phyloP scores from a whole-genome alignment of 1,139 yeast genomes.

The Magnusiomyces paraingens region DNA sequence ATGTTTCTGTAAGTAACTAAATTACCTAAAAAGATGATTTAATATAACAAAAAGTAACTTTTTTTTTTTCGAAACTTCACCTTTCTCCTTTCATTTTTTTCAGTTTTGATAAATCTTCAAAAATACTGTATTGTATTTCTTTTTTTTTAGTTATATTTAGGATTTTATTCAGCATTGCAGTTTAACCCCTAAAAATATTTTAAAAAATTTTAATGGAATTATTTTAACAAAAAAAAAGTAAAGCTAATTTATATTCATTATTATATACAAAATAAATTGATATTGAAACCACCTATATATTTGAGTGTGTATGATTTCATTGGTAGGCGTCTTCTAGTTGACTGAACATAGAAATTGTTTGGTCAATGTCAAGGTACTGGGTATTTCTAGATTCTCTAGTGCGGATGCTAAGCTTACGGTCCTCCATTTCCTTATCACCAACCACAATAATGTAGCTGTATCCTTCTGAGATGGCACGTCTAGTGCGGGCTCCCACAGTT shows the following conservation, averaged over 20 bases:
- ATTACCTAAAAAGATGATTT: too few species aligned
- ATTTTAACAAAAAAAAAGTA: too few species aligned
- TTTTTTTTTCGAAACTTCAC: too few species aligned
- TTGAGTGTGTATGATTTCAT: not conserved
- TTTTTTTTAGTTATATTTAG: too few species aligned
- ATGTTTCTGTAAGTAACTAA: too few species aligned
- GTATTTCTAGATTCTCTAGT: constrained; percentile 48
- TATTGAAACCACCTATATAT: not conserved
- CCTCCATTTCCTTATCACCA: constrained; percentile 77
- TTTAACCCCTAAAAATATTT: too few species aligned
- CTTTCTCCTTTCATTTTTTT: too few species aligned
- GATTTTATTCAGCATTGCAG: too few species aligned
- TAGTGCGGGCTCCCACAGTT: constrained; percentile 73
- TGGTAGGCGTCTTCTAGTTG: constrained; percentile 25
- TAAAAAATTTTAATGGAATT: too few species aligned
- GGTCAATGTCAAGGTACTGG: constrained; percentile 26
- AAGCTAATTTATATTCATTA: not conserved
- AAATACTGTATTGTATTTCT: too few species aligned
- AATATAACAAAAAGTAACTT: too few species aligned
- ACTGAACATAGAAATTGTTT: constrained; percentile 24
- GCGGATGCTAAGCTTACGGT: constrained; percentile 60
- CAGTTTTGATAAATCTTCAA: too few species aligned
- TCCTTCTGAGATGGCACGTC: constrained; percentile 69
- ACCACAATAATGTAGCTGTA: constrained; percentile 75
- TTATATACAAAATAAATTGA: not conserved